These are phyloP conservation scores for Echites panduratus DNA, from an alignment of 257 asterid species.

Conservation along the genomic window DNA sequence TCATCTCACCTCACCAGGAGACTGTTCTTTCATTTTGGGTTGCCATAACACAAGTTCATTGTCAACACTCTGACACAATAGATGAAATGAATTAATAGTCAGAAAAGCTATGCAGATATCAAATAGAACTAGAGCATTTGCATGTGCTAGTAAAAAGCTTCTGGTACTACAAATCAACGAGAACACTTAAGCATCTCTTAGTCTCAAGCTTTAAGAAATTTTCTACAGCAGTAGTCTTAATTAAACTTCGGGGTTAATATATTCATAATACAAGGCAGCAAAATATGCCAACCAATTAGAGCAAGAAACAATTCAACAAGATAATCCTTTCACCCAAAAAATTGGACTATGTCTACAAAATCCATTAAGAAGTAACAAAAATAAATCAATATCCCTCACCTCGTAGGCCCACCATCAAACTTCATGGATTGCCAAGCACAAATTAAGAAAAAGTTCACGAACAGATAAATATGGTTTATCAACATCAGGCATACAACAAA, in stretches of 20 bases:
- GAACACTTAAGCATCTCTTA: background rate
- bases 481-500: too few relatives aligned
- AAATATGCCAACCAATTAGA: background rate
- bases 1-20: slow-evolving; percentile 90
- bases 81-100: background rate
- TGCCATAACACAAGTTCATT: slow-evolving; percentile 95
- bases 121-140: background rate
- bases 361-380: background rate
- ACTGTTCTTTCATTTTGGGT: slow-evolving; percentile 90
- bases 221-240: background rate
- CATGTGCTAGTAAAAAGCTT: background rate
- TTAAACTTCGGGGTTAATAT: background rate
- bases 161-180: background rate
- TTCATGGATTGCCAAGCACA: too few relatives aligned
- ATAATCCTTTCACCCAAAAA: background rate
- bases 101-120: background rate
- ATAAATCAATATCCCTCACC: background rate
- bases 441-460: too few relatives aligned
- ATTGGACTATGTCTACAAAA: background rate
- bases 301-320: background rate
- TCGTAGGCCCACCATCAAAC: background rate
- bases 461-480: too few relatives aligned
- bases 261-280: too few relatives aligned
- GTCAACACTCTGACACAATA: slow-evolving; percentile 70
- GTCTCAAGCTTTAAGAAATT: background rate